A percentile compares a stretch with the other conserved stretches of the same genome.
Evolutionary conservation across 306 rosid genomes (phyloP).

Genomic region (Prunus davidiana): DNA sequence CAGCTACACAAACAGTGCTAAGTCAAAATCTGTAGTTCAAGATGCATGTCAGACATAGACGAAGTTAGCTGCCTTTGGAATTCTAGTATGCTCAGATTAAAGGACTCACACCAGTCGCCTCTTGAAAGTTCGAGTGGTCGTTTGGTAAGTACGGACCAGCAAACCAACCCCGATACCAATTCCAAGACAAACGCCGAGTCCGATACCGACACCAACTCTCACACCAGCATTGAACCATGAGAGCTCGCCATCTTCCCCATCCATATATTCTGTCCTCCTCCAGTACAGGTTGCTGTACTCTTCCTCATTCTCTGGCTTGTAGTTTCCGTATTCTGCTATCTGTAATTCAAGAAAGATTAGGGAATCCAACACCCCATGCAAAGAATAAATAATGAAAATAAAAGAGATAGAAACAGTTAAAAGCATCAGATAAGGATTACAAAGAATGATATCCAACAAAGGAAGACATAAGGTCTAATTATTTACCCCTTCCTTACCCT

Average conservation of each 20-base stretch:
- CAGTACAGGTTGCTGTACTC: slow-evolving; percentile 24
- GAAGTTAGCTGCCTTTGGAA: slow-evolving; percentile 22
- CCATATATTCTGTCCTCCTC: slow-evolving; percentile 37
- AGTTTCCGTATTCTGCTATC: slow-evolving; percentile 29
- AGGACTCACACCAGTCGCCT: slow-evolving; percentile 31
- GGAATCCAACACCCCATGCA: neutral
- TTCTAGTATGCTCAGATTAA: slow-evolving; percentile 2
- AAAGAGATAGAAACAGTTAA: neutral
- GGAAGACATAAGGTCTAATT: neutral
- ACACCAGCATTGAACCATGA: slow-evolving; percentile 48
- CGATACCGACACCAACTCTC: slow-evolving; percentile 45
- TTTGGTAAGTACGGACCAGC: slow-evolving; percentile 38
- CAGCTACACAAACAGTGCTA: slow-evolving; percentile 25
- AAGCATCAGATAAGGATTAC: too few species aligned
- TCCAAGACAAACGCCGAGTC: slow-evolving; percentile 44
- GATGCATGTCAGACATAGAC: slow-evolving; percentile 8
- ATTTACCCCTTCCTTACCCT: neutral
- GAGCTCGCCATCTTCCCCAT: slow-evolving; percentile 42
- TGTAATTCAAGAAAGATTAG: slow-evolving; percentile 10
- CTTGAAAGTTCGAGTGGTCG: slow-evolving; percentile 34
- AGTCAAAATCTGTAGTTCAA: slow-evolving; percentile 25
- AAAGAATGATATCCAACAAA: too few species aligned
- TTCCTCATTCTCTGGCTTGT: slow-evolving; percentile 29
- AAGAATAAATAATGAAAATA: neutral
- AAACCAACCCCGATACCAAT: slow-evolving; percentile 37